Base-by-base conservation (phyloP, 257 asterid genomes). In the Craterostigma plantagineum region DNA sequence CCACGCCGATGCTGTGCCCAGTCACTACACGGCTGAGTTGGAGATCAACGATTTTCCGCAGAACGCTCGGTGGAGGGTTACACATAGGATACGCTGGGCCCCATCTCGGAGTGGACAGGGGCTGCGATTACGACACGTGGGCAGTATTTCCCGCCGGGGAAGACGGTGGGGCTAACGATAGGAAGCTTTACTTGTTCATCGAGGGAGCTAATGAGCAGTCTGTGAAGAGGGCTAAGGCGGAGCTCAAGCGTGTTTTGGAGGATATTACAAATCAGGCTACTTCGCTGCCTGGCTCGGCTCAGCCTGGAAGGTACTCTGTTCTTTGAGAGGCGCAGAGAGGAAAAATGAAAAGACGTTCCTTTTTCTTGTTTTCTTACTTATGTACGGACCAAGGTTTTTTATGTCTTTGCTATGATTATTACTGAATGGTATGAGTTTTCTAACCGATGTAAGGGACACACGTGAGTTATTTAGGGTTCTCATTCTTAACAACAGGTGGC, bases 1-100 rank as follows among this genome's bases (percentile, higher is more conserved):
- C 60, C 93, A 76, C 55, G 87, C 79, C 3, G 91, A 74, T 59
- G 82, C 84, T 15, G 40, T 80, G 73, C 92, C 93, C 10, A 90
- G 74, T 52, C 92, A 80, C 56, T 84, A 74, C 49, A 92, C 74
- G 51, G 95, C 93, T 1, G 95, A 79, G 48, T 55, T 84, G 70
- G 96, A 84, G 55, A 84, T 84, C 16, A 84, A 84, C 35, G 93
- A 84, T 59, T 84, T 84, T 27, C 96, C 93, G 2, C 96, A 84
- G 63, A 77, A 84, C 64, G 93, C 96, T 27, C 84, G 96, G 14
- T 84, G 96, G 96, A 84, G 77, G 72, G 92, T 84, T 54, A 84
- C 96, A 0, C 96, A 84, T 62, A 84, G 63, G 96, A 84, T 52
- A 84, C 96, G 10, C 59, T 84, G 43, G 93, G 93, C 30, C 96